phyloP scores from a whole-genome alignment of 352 stramenopile species.

The Phytophthora gonapodyides region DNA sequence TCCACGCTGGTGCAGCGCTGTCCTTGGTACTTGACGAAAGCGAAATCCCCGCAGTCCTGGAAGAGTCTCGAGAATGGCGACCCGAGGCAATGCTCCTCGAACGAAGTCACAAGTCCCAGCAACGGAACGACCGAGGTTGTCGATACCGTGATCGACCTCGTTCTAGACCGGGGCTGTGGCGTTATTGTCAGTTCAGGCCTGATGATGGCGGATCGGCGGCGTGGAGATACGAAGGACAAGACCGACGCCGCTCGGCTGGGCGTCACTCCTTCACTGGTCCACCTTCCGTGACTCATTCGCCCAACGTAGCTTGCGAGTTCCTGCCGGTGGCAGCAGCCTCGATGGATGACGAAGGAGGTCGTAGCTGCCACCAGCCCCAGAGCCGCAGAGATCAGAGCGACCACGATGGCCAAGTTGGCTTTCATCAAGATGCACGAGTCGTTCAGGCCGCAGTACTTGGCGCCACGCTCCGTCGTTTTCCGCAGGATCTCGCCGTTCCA shows the following conservation, averaged over 20 bases:
- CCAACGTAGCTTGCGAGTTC: background rate
- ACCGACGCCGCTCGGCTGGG: background rate
- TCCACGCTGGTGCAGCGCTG: slow-evolving; percentile 19
- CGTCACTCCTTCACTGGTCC: background rate
- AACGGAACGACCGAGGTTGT: too few species aligned
- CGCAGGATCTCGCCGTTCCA: slow-evolving; percentile 15
- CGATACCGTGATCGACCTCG: too few species aligned
- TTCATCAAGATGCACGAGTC: slow-evolving; percentile 23
- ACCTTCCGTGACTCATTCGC: background rate
- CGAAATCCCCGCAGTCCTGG: slow-evolving; percentile 4
- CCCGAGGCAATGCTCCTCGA: slow-evolving; percentile 4
- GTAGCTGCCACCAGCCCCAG: slow-evolving; percentile 3
- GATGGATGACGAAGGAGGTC: background rate
- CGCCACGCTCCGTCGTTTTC: slow-evolving; percentile 12
- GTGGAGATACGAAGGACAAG: background rate
- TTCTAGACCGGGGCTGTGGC: background rate
- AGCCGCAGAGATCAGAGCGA: slow-evolving; percentile 2
- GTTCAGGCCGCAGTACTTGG: slow-evolving; percentile 17
- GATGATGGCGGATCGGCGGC: background rate
- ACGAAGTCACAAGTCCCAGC: background rate
- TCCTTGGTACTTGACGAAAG: background rate
- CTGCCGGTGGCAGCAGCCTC: background rate
- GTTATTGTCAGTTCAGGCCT: background rate
- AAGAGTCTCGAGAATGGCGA: background rate
- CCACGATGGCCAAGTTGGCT: slow-evolving; percentile 11